Evolutionary conservation across 2,329 filamentous ascomycete species (phyloP), one percentile per base, ranked within the genome.

Genomic region (Diaporthe nobilis): DNA sequence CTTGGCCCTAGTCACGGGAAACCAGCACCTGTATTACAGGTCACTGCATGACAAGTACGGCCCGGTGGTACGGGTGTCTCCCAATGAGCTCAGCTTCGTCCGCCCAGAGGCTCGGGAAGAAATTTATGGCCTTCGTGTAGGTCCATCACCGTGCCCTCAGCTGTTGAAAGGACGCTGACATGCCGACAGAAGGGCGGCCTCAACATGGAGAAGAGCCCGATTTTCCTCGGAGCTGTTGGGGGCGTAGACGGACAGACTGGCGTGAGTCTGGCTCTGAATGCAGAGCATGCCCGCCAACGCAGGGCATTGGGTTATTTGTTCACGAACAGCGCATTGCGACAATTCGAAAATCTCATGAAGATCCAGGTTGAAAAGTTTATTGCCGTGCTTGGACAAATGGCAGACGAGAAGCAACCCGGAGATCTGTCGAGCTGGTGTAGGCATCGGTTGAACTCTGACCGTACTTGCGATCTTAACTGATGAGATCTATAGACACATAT

Each of bases 181-280:
- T 51, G 6, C n/a, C 39, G 1, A 3, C n/a, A 42, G 53, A 65
- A 79, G 76, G 78, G 75, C 42, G 73, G 74, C 1, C 77, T 76
- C 17, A 77, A 81, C 71, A 81, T 82, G 79, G 80, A 82, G 72
- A 82, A 82, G 61, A 78, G 78, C 31, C 80, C 81, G 1, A 77
- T 81, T 37, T 79, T 78, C 67, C 76, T 80, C 0, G 80, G 80
- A 39, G 79, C 63, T 20, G 73, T 75, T n/a, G 65, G 65, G 7
- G 51, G 65, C 22, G 70, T 71, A 9, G 73, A 75, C 8, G 73
- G 73, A 10, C 63, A 70, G 65, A 71, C 63, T 4, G 73, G 73
- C 31, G 44, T 75, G 31, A 75, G 73, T 31, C 53, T 75, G 39
- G 73, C 73, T 75, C 34, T 75, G 22, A 75, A 77, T 51, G 63